Percentiles rank a stretch among this genome's conserved stretches.
These are phyloP conservation scores for Pseudogymnoascus destructans DNA, from an alignment of 2,329 filamentous ascomycete species.

Conservation along the genomic window DNA sequence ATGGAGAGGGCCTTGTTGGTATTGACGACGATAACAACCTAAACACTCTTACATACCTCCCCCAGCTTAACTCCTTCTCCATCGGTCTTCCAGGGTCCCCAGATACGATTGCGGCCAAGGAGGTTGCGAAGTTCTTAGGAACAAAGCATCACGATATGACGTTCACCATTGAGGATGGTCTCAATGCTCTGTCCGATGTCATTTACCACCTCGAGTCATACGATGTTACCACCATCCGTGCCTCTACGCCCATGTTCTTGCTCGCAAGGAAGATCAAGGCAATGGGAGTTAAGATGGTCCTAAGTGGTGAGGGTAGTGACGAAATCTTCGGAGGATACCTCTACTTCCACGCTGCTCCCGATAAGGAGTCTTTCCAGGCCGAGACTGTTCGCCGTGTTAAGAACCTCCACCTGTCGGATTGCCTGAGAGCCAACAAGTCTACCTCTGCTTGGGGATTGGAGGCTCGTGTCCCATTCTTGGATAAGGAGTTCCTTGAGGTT, in stretches of 20 bases:
- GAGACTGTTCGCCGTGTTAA: slow-evolving; percentile 91
- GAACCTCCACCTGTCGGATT: slow-evolving; percentile 94
- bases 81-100: slow-evolving; percentile 89
- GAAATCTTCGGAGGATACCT: slow-evolving; percentile 98
- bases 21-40: slow-evolving; percentile 88
- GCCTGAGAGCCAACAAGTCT: slow-evolving; percentile 96
- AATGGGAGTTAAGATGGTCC: slow-evolving; percentile 98
- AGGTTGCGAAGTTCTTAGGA: slow-evolving; percentile 92
- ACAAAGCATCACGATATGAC: slow-evolving; percentile 98
- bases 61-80: slow-evolving; percentile 96
- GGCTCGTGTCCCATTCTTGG: slow-evolving; percentile 92
- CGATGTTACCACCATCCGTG: slow-evolving; percentile 96
- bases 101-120: slow-evolving; percentile 79
- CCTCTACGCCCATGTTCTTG: slow-evolving; percentile 97
- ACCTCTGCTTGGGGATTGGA: slow-evolving; percentile 97
- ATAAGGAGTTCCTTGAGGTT: slow-evolving; percentile 90
- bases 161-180: slow-evolving; percentile 92
- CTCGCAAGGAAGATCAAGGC: slow-evolving; percentile 98
- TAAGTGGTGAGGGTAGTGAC: slow-evolving; percentile 91
- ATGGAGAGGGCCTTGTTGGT: slow-evolving; percentile 66
- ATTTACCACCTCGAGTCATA: slow-evolving; percentile 97
- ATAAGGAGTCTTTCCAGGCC: slow-evolving; percentile 85
- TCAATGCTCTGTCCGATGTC: slow-evolving; percentile 92
- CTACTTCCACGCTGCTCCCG: slow-evolving; percentile 91
- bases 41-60: slow-evolving; percentile 78